These are phyloP conservation scores for Microcyclosporella mali DNA, from an alignment of 2,329 filamentous ascomycete genomes.

Conservation along the genomic window DNA sequence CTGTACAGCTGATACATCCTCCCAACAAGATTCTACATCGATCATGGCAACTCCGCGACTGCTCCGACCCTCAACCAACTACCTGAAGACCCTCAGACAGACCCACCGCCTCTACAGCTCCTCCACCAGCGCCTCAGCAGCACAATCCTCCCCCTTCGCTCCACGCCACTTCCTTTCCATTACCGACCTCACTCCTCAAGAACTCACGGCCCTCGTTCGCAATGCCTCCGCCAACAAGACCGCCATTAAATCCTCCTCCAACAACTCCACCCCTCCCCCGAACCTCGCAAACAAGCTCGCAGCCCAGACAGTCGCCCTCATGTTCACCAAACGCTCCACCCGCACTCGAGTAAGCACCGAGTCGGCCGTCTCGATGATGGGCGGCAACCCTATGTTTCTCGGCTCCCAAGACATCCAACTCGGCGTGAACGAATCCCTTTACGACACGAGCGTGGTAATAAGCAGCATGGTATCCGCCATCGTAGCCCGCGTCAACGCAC, in stretches of 20 bases:
- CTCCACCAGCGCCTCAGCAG: slow-evolving; percentile 28
- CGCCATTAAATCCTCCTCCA: slow-evolving; percentile 65
- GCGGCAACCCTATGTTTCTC: slow-evolving; percentile 92
- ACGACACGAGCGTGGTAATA: slow-evolving; percentile 84
- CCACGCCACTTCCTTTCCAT: slow-evolving; percentile 91
- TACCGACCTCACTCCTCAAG: slow-evolving; percentile 70
- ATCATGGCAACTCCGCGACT: slow-evolving; percentile 21
- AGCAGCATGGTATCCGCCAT: slow-evolving; percentile 60
- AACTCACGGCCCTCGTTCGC: slow-evolving; percentile 74
- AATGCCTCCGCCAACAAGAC: slow-evolving; percentile 75
- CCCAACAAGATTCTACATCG: neutral
- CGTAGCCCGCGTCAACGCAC: slow-evolving; percentile 48
- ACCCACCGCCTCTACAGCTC: slow-evolving; percentile 22
- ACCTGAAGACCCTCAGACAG: slow-evolving; percentile 15
- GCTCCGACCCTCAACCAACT: slow-evolving; percentile 17
- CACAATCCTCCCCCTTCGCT: slow-evolving; percentile 49
- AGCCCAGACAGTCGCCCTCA: slow-evolving; percentile 82
- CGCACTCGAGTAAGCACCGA: slow-evolving; percentile 91
- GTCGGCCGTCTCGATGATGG: slow-evolving; percentile 78
- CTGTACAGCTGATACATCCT: neutral
- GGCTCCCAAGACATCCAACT: slow-evolving; percentile 95
- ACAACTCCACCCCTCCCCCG: slow-evolving; percentile 52
- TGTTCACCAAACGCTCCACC: slow-evolving; percentile 94
- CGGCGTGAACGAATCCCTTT: slow-evolving; percentile 91
- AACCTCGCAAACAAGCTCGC: slow-evolving; percentile 57